These are phyloP conservation scores for Zychaea mexicana DNA, from an alignment of 371 early-diverging fungal genomes.

Conservation along the genomic window DNA sequence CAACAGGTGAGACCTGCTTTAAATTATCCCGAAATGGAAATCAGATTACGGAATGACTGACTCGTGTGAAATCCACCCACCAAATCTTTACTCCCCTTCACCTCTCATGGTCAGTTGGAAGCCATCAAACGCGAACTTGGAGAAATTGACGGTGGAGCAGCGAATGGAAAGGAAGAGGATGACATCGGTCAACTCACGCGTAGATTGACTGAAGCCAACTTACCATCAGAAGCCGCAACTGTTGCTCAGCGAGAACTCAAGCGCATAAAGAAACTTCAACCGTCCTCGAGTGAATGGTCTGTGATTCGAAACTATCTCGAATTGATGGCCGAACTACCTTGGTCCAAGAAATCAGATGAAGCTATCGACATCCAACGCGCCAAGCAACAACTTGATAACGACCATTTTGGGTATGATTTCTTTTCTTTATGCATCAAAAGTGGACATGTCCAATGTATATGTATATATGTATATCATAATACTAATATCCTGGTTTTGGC, in stretches of 20 bases:
- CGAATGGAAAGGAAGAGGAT: slow-evolving; percentile 44
- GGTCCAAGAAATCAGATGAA: slow-evolving; percentile 65
- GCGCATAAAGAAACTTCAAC: slow-evolving; percentile 65
- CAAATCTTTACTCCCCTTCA: no score
- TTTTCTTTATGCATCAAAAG: no score
- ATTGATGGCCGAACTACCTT: slow-evolving; percentile 78
- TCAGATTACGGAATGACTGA: not conserved
- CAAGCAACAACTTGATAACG: slow-evolving; percentile 69
- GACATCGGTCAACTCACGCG: slow-evolving; percentile 63
- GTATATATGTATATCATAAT: no score
- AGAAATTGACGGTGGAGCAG: slow-evolving; percentile 32
- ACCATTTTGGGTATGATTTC: slow-evolving; percentile 92
- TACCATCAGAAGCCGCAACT: slow-evolving; percentile 68
- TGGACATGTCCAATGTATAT: slow-evolving; percentile 73
- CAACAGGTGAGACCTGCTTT: slow-evolving; percentile 61
- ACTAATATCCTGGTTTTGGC: no score
- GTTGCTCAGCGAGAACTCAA: slow-evolving; percentile 72
- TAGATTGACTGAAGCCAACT: slow-evolving; percentile 57
- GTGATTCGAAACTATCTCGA: slow-evolving; percentile 82
- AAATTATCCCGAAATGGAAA: not conserved
- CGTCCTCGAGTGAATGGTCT: slow-evolving; percentile 78
- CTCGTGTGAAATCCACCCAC: not conserved
- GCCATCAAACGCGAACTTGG: slow-evolving; percentile 85
- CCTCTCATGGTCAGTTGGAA: slow-evolving; percentile 51
- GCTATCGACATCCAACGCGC: slow-evolving; percentile 69